Evolutionary conservation across 495 filamentous ascomycete species (phyloP), one percentile per base, ranked within the genome.

Genomic region (Aspergillus asperescens): DNA sequence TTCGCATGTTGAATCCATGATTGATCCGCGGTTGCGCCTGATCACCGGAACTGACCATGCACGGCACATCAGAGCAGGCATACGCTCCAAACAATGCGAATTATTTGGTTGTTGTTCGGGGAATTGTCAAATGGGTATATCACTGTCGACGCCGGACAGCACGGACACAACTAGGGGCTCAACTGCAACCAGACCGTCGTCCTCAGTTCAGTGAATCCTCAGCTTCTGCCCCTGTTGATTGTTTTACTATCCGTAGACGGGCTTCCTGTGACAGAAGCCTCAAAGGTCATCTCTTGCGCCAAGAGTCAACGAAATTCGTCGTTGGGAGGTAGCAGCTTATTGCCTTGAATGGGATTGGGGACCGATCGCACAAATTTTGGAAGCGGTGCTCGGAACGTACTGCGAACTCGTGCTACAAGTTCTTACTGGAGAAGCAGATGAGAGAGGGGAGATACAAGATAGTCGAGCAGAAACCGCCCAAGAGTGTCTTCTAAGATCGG

Each of bases 191-290:
- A 5, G 20, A 13, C 18, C 22, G 27, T 9, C 32, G 23, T 39
- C 20, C 18, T 43, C 22, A 9, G 6, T 38, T 32, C 32, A 15
- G 32, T 43, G 35, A 24, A 12, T 13, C 13, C 16, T 46, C 53
- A 25, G 23, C 47, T 39, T 53, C 22, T 28, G 13, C 5, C 42
- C 42, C 27, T 43, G 25, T 42, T 38, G 23, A 34, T 27, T 46
- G 28, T 53, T 57, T 53, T 53, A 52, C 49, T 50, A 28, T 48
- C 42, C 39, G 56, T 59, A 59, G 56, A 59, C 48, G 48, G 56
- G 40, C 45, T 12, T 55, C 22, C 15, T 52, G 46, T 47, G 50
- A 37, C 22, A 25, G 51, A 46, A 41, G 37, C 32, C 20, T 34
- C 49, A 39, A 40, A 44, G 37, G 28, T 38, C 9, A 13, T 31